phyloP scores from a whole-genome alignment of 345 rosid genomes.

The Nephelium lappaceum region DNA sequence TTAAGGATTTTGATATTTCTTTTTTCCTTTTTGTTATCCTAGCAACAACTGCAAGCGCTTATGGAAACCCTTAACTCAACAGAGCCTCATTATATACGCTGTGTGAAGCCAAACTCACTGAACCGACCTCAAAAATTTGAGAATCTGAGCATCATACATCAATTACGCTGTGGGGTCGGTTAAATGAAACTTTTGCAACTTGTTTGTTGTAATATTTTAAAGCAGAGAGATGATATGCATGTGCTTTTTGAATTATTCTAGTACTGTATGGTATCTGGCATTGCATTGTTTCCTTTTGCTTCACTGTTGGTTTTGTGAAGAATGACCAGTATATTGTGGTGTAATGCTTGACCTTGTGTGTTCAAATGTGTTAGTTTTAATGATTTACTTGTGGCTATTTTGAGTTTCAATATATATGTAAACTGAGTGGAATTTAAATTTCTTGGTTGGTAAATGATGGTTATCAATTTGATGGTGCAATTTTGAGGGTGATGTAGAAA shows the following conservation, averaged over 20 bases:
- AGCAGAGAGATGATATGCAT: constrained; percentile 9
- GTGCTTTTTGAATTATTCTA: background rate
- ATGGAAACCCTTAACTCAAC: constrained; percentile 95
- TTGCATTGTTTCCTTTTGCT: constrained; percentile 3
- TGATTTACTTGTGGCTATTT: background rate
- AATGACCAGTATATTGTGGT: background rate
- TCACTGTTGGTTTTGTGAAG: background rate
- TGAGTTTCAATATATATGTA: background rate
- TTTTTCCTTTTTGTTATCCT: constrained; percentile 18
- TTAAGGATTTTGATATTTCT: constrained; percentile 17
- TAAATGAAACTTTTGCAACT: background rate
- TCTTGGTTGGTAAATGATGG: background rate
- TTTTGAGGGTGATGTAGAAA: background rate
- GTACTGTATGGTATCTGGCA: background rate
- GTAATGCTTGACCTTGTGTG: background rate
- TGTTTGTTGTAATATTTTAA: background rate
- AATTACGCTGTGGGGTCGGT: constrained; percentile 97
- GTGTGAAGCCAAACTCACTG: constrained; percentile 96
- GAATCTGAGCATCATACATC: constrained; percentile 83
- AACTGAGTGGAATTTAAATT: background rate
- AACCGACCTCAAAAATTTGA: constrained; percentile 91
- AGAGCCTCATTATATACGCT: constrained; percentile 97
- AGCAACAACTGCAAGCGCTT: constrained; percentile 99
- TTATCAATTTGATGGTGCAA: background rate
- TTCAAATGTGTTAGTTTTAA: background rate